Conservation (phyloP, 306 rosid species). For the Amphicarpaea edgeworthii region DNA sequence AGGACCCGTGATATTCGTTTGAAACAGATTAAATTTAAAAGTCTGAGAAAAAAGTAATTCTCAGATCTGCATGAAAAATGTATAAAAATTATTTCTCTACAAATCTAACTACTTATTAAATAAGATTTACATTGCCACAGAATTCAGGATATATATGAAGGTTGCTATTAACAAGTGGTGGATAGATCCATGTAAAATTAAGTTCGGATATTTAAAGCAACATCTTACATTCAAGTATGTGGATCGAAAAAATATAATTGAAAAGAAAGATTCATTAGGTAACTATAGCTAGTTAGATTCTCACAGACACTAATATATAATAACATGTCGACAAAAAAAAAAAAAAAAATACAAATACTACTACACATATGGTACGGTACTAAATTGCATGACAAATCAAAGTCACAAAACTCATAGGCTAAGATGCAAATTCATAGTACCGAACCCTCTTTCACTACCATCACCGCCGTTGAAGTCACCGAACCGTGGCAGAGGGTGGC, state of each 20-base stretch:
- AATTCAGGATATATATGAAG: not conserved
- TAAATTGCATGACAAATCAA: not conserved
- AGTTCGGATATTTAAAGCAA: no score
- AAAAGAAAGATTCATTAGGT: no score
- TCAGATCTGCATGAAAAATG: not conserved
- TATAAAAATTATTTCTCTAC: not conserved
- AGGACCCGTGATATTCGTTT: not conserved
- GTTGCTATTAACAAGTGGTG: not conserved
- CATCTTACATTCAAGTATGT: no score
- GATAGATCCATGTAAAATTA: no score
- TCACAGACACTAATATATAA: no score
- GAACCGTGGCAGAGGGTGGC: not conserved
- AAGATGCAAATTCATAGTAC: conserved; percentile 62
- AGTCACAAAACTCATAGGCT: conserved; percentile 37
- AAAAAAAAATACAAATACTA: no score
- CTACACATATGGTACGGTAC: not conserved
- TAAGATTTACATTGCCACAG: conserved; percentile 25
- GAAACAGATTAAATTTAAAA: not conserved
- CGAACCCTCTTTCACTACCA: conserved; percentile 43
- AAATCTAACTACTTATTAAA: not conserved
- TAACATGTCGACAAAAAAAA: no score
- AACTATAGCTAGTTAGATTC: no score
- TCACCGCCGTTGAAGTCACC: conserved; percentile 27
- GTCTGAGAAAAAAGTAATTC: not conserved
- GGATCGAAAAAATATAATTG: no score